These are phyloP conservation scores for Chlamydomonas urium DNA, from an alignment of 139 green algal species.

Conservation along the genomic window DNA sequence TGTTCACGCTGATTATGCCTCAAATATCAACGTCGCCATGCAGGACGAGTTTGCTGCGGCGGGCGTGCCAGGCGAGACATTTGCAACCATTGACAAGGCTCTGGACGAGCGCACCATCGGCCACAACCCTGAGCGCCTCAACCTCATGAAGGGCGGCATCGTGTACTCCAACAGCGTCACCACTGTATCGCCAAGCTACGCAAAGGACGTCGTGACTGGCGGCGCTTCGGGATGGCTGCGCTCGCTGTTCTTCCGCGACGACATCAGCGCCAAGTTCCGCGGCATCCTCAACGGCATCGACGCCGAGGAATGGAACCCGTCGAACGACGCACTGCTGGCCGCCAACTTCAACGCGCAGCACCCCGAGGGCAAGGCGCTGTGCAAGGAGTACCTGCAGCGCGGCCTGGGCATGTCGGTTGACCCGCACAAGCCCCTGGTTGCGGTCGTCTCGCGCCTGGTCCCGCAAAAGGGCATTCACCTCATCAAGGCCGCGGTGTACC, in stretches of 20 bases:
- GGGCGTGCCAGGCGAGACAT: constrained; percentile 72
- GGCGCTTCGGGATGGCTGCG: constrained; percentile 78
- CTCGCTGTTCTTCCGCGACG: constrained; percentile 1
- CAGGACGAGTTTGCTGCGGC: constrained; percentile 83
- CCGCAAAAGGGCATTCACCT: constrained; percentile 92
- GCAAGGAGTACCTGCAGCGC: constrained; percentile 82
- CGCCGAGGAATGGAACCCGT: constrained; percentile 75
- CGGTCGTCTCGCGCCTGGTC: constrained; percentile 86
- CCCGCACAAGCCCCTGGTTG: constrained; percentile 76
- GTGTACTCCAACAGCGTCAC: constrained; percentile 85
- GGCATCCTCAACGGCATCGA: constrained; percentile 97
- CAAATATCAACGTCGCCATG: too few relatives aligned
- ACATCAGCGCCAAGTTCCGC: constrained; percentile 55
- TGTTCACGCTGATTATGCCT: too few relatives aligned
- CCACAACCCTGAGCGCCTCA: constrained; percentile 95
- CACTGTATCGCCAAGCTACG: constrained; percentile 87
- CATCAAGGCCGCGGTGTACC: constrained; percentile 71
- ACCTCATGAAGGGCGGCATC: constrained; percentile 88
- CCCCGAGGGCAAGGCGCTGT: constrained; percentile 72
- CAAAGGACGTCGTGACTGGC: constrained; percentile 72
- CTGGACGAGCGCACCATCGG: constrained; percentile 95
- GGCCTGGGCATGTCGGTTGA: constrained; percentile 78
- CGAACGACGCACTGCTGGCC: constrained; percentile 66
- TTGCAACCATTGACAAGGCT: constrained; percentile 77
- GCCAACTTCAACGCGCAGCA: constrained; percentile 60